phyloP scores from a whole-genome alignment of 1,139 yeast genomes.

The Nakaseomyces nivariensis region DNA sequence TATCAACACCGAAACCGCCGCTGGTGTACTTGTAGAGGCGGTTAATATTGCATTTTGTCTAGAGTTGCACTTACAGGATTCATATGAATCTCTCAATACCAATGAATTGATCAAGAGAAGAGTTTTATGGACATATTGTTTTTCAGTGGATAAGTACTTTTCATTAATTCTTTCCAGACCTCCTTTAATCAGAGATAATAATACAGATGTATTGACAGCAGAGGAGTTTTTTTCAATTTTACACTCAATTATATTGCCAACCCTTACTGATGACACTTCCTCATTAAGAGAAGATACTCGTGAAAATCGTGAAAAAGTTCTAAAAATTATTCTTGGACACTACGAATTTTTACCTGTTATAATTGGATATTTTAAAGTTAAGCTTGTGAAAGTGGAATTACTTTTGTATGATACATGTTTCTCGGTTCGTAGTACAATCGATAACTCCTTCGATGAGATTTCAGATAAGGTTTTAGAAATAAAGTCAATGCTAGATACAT shows the following conservation, averaged over 20 bases:
- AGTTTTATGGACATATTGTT: slow-evolving; percentile 22
- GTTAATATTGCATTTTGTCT: slow-evolving; percentile 21
- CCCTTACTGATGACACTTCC: slow-evolving; percentile 11
- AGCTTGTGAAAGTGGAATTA: slow-evolving; percentile 13
- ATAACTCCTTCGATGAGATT: slow-evolving; percentile 17
- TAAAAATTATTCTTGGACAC: slow-evolving; percentile 10
- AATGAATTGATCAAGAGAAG: slow-evolving; percentile 14
- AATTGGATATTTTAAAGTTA: slow-evolving; percentile 16
- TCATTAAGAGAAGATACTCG: slow-evolving; percentile 6
- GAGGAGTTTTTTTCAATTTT: slow-evolving; percentile 14
- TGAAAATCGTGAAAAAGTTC: slow-evolving; percentile 8
- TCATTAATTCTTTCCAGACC: slow-evolving; percentile 19
- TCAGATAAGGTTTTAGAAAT: slow-evolving; percentile 15
- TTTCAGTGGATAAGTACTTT: slow-evolving; percentile 15
- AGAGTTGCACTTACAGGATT: slow-evolving; percentile 14
- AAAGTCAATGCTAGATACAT: slow-evolving; percentile 13
- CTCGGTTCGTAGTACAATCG: slow-evolving; percentile 13
- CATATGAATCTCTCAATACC: slow-evolving; percentile 10
- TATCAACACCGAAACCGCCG: slow-evolving; percentile 17
- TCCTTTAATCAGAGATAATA: slow-evolving; percentile 15
- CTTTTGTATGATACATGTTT: slow-evolving; percentile 16
- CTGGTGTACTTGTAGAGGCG: slow-evolving; percentile 18
- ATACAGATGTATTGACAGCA: slow-evolving; percentile 18
- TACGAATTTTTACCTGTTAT: slow-evolving; percentile 17
- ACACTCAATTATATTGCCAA: slow-evolving; percentile 7